Evolutionary conservation across 148 eudicot species (phyloP).

Genomic region (Dianthus caryophyllus): DNA sequence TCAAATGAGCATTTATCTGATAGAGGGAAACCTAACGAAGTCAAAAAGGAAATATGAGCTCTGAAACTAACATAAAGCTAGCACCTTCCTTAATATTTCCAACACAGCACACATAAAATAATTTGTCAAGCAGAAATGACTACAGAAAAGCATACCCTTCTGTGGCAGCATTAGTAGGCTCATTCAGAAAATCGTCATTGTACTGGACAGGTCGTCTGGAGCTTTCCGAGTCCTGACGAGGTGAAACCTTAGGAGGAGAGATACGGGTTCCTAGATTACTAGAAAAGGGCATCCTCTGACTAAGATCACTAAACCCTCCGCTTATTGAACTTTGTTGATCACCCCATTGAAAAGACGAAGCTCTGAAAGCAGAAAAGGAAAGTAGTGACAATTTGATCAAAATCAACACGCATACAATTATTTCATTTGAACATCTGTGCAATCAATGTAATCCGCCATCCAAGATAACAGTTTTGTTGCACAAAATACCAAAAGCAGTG

Average conservation of each 20-base stretch:
- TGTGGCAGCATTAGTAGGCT: conserved; percentile 22
- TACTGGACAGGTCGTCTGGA: conserved; percentile 40
- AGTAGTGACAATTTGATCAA: too few species aligned
- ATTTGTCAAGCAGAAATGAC: conserved; percentile 11
- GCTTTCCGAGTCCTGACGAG: conserved; percentile 33
- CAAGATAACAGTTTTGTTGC: too few species aligned
- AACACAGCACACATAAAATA: conserved; percentile 14
- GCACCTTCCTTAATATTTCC: not conserved
- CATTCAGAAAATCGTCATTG: conserved; percentile 29
- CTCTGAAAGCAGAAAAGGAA: conserved; percentile 11
- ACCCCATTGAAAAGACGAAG: conserved; percentile 21
- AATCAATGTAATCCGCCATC: not conserved
- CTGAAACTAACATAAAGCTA: not conserved
- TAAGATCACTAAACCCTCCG: conserved; percentile 28
- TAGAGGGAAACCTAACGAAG: not conserved
- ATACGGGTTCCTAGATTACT: conserved; percentile 21
- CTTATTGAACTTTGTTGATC: conserved; percentile 24
- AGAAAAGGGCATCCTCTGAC: conserved; percentile 31
- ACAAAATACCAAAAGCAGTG: too few species aligned
- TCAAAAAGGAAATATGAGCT: not conserved
- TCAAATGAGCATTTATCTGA: too few species aligned
- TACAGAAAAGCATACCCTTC: conserved; percentile 30
- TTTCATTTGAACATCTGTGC: too few species aligned
- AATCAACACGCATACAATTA: too few species aligned
- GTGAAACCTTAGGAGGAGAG: conserved; percentile 30